phyloP scores from a whole-genome alignment of 768 basidiomycete species.

The Hygrocybe punicea region DNA sequence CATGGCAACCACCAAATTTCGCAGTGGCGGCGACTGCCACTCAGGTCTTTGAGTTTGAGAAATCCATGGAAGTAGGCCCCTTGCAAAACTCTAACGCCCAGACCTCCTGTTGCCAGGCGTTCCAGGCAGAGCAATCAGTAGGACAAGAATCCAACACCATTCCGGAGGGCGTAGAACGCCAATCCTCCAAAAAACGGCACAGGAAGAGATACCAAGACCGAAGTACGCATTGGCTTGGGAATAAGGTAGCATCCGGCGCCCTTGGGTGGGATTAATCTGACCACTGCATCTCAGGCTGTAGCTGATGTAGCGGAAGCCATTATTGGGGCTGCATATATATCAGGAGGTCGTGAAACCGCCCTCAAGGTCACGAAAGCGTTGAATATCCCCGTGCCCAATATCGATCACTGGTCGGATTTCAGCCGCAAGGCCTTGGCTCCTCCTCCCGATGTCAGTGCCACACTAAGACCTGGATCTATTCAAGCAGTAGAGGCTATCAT shows the following conservation, averaged over 20 bases:
- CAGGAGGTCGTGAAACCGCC: conserved; percentile 66
- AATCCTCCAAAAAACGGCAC: background rate
- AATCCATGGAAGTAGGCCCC: background rate
- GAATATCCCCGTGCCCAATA: conserved; percentile 57
- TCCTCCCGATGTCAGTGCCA: conserved; percentile 43
- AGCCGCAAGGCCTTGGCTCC: conserved; percentile 45
- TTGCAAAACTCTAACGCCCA: background rate
- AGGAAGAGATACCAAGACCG: conserved; percentile 23
- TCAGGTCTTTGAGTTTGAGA: background rate
- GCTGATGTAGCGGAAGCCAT: conserved; percentile 86
- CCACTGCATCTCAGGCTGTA: conserved; percentile 48
- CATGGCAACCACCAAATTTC: conserved; percentile 60
- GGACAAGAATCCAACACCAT: background rate
- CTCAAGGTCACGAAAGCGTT: conserved; percentile 62
- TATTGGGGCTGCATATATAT: conserved; percentile 76
- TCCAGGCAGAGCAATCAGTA: background rate
- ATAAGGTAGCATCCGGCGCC: conserved; percentile 55
- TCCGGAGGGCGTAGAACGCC: background rate
- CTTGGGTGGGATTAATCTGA: conserved; percentile 2
- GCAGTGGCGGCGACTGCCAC: conserved; percentile 1
- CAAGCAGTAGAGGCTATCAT: conserved; percentile 60
- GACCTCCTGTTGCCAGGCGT: background rate
- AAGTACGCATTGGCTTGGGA: conserved; percentile 56
- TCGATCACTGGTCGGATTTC: conserved; percentile 75
- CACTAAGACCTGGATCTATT: conserved; percentile 47